Conservation (phyloP, 2,329 filamentous ascomycete genomes). For the Epichloe bromicola region DNA sequence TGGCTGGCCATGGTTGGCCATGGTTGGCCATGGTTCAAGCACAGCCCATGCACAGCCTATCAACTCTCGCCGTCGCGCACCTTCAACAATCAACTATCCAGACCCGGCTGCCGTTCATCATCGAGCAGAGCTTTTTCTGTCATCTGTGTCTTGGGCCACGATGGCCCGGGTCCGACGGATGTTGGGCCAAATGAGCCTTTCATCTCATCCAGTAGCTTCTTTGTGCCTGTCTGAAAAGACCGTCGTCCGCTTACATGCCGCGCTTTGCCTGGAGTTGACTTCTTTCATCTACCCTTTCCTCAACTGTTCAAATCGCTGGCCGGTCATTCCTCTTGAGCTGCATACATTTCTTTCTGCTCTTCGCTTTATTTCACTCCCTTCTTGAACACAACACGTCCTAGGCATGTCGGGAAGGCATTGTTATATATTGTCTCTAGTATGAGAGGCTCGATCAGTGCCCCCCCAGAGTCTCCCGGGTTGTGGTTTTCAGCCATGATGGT, state of each 20-base stretch:
- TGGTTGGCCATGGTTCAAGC: slow-evolving; percentile 13
- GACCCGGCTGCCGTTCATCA: slow-evolving; percentile 10
- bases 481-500: slow-evolving; percentile 33
- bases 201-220: not conserved
- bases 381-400: not conserved
- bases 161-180: slow-evolving; percentile 4
- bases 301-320: slow-evolving; percentile 9
- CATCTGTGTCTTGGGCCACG: slow-evolving; percentile 7
- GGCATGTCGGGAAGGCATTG: slow-evolving; percentile 5
- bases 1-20: slow-evolving; percentile 13
- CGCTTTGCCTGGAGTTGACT: slow-evolving; percentile 5
- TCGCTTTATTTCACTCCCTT: not conserved
- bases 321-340: slow-evolving; percentile 4
- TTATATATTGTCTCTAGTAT: slow-evolving; percentile 18
- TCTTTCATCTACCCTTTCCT: slow-evolving; percentile 3
- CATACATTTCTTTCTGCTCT: slow-evolving; percentile 8
- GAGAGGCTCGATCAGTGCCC: slow-evolving; percentile 29
- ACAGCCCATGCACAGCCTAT: slow-evolving; percentile 16
- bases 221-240: slow-evolving; percentile 4
- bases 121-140: slow-evolving; percentile 6
- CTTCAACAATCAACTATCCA: slow-evolving; percentile 13
- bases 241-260: not conserved
- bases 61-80: slow-evolving; percentile 15
- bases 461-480: slow-evolving; percentile 27
- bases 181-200: slow-evolving; percentile 9